A percentile compares a stretch with the other conserved stretches of the same genome.
These are phyloP conservation scores for Penicillium nucicola DNA, from an alignment of 495 filamentous ascomycete genomes.

Conservation along the genomic window DNA sequence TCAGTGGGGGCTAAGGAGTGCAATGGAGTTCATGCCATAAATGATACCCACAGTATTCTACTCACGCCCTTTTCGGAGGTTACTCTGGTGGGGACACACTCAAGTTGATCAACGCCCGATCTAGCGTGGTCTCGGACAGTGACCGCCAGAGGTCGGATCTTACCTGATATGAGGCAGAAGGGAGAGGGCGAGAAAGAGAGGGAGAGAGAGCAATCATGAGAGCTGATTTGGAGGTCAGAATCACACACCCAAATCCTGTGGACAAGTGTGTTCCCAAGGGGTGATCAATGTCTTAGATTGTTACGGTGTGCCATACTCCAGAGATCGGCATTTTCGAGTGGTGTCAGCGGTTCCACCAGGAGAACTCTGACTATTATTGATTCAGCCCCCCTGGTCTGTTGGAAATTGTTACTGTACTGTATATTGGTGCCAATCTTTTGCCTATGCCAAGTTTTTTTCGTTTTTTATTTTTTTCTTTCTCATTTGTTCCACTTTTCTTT, in stretches of 20 bases:
- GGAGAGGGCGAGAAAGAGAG: too few species aligned
- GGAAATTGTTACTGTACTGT: too few species aligned
- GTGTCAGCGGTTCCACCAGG: slow-evolving; percentile 20
- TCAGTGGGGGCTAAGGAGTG: background rate
- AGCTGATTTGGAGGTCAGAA: background rate
- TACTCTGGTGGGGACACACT: slow-evolving; percentile 11
- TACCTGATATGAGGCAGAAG: slow-evolving; percentile 16
- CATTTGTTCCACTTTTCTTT: too few species aligned
- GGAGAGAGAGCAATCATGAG: background rate
- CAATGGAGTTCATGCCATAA: slow-evolving; percentile 10
- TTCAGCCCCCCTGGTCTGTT: slow-evolving; percentile 20
- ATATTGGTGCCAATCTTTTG: background rate
- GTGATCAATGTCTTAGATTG: background rate
- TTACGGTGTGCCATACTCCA: slow-evolving; percentile 18
- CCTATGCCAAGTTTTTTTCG: too few species aligned
- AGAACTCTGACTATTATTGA: slow-evolving; percentile 1
- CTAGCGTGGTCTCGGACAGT: slow-evolving; percentile 16
- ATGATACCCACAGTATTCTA: too few species aligned
- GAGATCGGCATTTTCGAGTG: slow-evolving; percentile 23
- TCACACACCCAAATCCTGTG: background rate
- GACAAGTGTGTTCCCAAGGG: background rate
- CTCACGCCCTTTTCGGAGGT: slow-evolving; percentile 9
- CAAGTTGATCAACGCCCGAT: slow-evolving; percentile 15
- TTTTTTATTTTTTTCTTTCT: slow-evolving; percentile 11
- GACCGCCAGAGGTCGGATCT: slow-evolving; percentile 13